A percentile compares a stretch with the other conserved stretches of the same genome.
These are phyloP conservation scores for Pinus tabuliformis DNA, from an alignment of 75 land plant genomes.

Conservation along the genomic window DNA sequence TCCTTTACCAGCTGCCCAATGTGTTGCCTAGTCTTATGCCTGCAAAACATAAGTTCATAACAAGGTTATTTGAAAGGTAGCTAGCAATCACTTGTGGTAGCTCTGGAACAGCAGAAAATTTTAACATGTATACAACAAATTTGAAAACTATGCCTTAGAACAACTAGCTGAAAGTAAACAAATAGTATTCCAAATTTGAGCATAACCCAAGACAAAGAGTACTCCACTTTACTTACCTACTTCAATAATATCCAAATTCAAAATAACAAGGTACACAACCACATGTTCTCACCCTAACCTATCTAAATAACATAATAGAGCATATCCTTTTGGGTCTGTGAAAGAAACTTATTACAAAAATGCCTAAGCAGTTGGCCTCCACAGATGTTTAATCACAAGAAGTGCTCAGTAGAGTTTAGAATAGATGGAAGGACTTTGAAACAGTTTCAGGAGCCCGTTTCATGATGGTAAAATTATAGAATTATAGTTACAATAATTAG, in stretches of 20 bases:
- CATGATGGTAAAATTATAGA: no score
- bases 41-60: conserved; percentile 10
- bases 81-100: not conserved
- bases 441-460: no score
- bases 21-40: conserved; percentile 81
- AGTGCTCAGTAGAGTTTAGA: not conserved
- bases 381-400: not conserved
- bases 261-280: no score
- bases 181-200: not conserved
- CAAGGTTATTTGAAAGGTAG: not conserved
- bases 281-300: no score
- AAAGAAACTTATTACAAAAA: not conserved
- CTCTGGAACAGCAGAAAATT: not conserved
- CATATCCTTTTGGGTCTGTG: not conserved
- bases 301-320: not conserved
- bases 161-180: no score
- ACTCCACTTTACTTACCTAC: no score
- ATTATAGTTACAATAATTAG: no score
- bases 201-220: not conserved
- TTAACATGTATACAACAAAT: not conserved
- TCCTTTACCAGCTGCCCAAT: conserved; percentile 79
- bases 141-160: not conserved
- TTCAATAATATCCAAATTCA: no score
- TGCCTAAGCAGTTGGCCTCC: not conserved
- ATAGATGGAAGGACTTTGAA: not conserved